Percentiles rank a stretch among this genome's conserved stretches.
phyloP scores from a whole-genome alignment of 2,329 filamentous ascomycete species.

The Corniculantispora saksenae region DNA sequence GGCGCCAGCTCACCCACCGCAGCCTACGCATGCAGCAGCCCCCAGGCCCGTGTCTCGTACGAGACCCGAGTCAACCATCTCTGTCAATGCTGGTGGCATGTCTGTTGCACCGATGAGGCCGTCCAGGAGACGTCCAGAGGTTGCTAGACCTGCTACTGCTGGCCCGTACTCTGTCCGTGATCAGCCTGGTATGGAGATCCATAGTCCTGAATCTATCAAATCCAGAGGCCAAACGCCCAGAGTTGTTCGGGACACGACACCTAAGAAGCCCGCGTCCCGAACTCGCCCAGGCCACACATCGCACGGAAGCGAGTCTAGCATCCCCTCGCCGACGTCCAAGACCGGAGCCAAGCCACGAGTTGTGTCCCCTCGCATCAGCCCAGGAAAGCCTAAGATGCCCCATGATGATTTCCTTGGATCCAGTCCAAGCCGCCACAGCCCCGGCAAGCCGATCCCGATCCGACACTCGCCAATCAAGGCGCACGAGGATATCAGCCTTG shows the following conservation, averaged over 20 bases:
- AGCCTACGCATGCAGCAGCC: slow-evolving; percentile 27
- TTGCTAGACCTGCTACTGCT: slow-evolving; percentile 63
- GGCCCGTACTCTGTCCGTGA: slow-evolving; percentile 65
- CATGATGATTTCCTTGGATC: slow-evolving; percentile 20
- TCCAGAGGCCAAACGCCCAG: slow-evolving; percentile 52
- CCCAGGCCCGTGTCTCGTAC: slow-evolving; percentile 40
- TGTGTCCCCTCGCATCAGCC: slow-evolving; percentile 20
- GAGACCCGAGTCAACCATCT: slow-evolving; percentile 46
- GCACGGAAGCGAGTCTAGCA: slow-evolving; percentile 52
- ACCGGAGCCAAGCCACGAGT: neutral
- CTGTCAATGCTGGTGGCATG: slow-evolving; percentile 56
- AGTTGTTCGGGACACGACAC: slow-evolving; percentile 51
- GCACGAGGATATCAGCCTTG: slow-evolving; percentile 56
- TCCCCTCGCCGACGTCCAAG: slow-evolving; percentile 45
- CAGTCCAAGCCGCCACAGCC: slow-evolving; percentile 45
- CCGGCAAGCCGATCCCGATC: slow-evolving; percentile 36
- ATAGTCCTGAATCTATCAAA: slow-evolving; percentile 49
- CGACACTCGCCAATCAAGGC: slow-evolving; percentile 45
- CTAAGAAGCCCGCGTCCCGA: slow-evolving; percentile 50
- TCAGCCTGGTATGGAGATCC: slow-evolving; percentile 39
- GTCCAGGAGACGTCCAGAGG: slow-evolving; percentile 57
- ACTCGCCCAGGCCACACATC: slow-evolving; percentile 49
- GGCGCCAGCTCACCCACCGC: slow-evolving; percentile 31
- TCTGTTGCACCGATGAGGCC: slow-evolving; percentile 66
- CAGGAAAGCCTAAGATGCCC: slow-evolving; percentile 15